Evolutionary conservation across 2,329 filamentous ascomycete genomes (phyloP), one percentile per base, ranked within the genome.

Genomic region (Huntiella bhutanensis): DNA sequence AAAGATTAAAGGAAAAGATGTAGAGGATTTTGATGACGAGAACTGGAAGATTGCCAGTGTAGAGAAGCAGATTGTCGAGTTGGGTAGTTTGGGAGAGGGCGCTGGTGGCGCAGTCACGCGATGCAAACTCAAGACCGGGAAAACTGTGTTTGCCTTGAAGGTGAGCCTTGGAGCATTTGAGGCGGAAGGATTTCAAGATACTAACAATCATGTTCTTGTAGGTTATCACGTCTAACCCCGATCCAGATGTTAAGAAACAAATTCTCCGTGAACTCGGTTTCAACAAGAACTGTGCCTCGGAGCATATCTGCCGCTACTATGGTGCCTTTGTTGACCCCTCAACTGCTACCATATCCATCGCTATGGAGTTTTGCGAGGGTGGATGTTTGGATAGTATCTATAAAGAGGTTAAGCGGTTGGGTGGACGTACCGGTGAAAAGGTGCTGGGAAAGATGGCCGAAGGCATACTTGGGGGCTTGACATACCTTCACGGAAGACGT

Each of bases 311-410:
- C 64, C 78, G 82, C 52, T 98, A 98, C 64, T 98, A 95, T 57
- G 91, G 91, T 52, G 88, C 88, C 36, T 98, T 96, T 60, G 84
- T 92, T 59, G 88, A 98, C 59, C 82, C 91, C 49, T 81, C 85
- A n/a, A 92, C 85, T 7, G 85, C 87, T 43, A 96, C 88, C 41
- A 96, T 98, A 54, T 94, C 85, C 41, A 98, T 98, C 58, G 87
- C 86, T 48, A 98, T 98, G 91, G 91, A 98, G 60, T 96, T 93
- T 57, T 98, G 91, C 59, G 91, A 96, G 63, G 91, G 91, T 49
- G 91, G 91, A 45, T 94, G 85, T 41, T 72, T 98, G 15, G 87
- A 98, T 65, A 91, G 84, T 59, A 91, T 98, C 53, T 98, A 98
- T 67, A 84, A 84, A 54, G 91, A 98, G 63, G 87, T 98, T 33